Evolutionary conservation across 2,329 filamentous ascomycete genomes (phyloP), one percentile per base, ranked within the genome.

Genomic region (Epichloe glyceriae): DNA sequence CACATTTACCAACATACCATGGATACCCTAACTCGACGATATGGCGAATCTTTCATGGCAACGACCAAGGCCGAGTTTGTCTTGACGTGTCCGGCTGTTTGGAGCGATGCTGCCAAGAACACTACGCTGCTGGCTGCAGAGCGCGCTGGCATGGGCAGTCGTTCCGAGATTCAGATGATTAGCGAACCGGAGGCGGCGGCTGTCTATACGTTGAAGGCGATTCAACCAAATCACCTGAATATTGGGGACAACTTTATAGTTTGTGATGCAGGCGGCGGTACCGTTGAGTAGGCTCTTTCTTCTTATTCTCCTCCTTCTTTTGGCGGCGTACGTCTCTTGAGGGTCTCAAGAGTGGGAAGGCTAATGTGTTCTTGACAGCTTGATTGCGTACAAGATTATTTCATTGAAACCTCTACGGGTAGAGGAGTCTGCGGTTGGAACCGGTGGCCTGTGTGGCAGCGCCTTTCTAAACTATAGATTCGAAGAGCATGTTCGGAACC

Each of bases 31-130:
- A 85, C 79, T 1, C 73, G 82, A 53, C 73, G 85, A 45, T 90
- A 89, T 61, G 86, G 86, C 58, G 83, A 86, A 66, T 82, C 80
- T 0, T 90, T 91, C 60, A 87, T 90, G 80, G 76, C 78, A 6
- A 80, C 78, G 7, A 89, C 85, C 5, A 82, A 81, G 58, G 81
- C 88, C 39, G 82, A 90, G 54, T 90, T 87, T 58, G 85, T 91
- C 46, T 72, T 93, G 50, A 91, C 86, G 1, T 87, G 86, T 48
- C 87, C 87, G 7, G 87, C 87, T 7, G 85, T 91, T 7, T 93
- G 87, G 87, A 87, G 82, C 22, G 87, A 93, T 63, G 79, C 84
- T 0, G 87, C 86, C n/a, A 91, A 90, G 69, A 86, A 88, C 64
- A 86, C 85, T 5, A 91, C 86, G 2, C 67, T 89, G 46, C 79